These are phyloP conservation scores for Paraconiothyrium sp. DNA, from an alignment of 2,329 filamentous ascomycete species.

Conservation along the genomic window DNA sequence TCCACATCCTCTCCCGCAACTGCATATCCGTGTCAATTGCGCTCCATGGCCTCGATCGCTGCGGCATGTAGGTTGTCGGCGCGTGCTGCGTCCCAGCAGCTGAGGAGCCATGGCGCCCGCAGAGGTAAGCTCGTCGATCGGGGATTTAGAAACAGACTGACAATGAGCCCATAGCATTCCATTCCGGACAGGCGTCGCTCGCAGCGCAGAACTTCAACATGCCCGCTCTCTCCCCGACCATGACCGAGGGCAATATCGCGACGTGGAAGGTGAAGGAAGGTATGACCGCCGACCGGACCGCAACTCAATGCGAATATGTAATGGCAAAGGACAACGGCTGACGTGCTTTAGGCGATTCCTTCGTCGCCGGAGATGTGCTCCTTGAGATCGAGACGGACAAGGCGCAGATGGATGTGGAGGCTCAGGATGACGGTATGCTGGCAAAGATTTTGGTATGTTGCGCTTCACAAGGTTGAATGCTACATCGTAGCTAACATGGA, in stretches of 20 bases:
- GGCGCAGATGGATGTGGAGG: slow-evolving; percentile 94
- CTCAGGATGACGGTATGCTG: slow-evolving; percentile 86
- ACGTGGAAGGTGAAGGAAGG: slow-evolving; percentile 87
- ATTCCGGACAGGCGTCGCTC: slow-evolving; percentile 68
- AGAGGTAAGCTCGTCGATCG: slow-evolving; percentile 61
- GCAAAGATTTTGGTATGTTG: slow-evolving; percentile 75
- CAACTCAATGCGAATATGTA: slow-evolving; percentile 7
- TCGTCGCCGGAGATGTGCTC: slow-evolving; percentile 83
- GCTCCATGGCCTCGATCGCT: slow-evolving; percentile 71
- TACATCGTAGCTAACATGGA: slow-evolving; percentile 20
- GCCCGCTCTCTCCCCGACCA: slow-evolving; percentile 90
- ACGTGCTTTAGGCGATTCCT: slow-evolving; percentile 68
- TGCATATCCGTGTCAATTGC: slow-evolving; percentile 34
- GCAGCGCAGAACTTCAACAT: slow-evolving; percentile 90
- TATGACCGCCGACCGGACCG: slow-evolving; percentile 30
- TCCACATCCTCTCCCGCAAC: slow-evolving; percentile 25
- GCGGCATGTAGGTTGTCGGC: slow-evolving; percentile 71
- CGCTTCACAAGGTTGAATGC: background rate
- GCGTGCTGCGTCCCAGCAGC: slow-evolving; percentile 65
- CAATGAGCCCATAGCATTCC: slow-evolving; percentile 63
- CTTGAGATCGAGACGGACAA: slow-evolving; percentile 95
- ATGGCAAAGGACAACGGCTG: slow-evolving; percentile 21
- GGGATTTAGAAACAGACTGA: slow-evolving; percentile 31
- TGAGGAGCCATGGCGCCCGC: slow-evolving; percentile 61
- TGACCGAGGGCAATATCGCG: slow-evolving; percentile 92